Conservation (phyloP, 345 rosid species). For the Gossypium mustelinum region DNA sequence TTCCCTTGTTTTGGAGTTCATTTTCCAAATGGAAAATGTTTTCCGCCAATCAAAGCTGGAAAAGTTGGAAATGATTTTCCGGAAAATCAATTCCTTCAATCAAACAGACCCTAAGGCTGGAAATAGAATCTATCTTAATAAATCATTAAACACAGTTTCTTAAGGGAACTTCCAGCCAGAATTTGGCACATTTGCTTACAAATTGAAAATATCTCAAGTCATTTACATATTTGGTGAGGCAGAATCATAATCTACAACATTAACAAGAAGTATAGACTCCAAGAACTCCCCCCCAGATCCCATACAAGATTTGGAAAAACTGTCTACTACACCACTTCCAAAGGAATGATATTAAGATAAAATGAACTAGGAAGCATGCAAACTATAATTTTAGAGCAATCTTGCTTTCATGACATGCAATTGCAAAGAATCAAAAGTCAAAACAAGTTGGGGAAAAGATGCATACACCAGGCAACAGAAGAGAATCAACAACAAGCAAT, state of each 20-base stretch:
- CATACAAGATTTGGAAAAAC: neutral
- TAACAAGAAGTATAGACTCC: neutral
- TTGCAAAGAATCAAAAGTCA: neutral
- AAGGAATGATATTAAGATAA: neutral
- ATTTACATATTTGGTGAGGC: neutral
- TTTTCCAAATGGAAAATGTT: no score
- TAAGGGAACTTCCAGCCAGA: neutral
- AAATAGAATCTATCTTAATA: neutral
- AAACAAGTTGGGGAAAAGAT: constrained; percentile 9
- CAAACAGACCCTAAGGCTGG: neutral
- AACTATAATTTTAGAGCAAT: neutral
- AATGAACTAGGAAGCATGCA: neutral
- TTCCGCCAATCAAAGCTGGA: no score
- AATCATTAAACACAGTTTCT: neutral
- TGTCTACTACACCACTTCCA: neutral
- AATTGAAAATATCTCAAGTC: neutral
- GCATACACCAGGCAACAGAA: constrained; percentile 89
- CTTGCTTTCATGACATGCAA: neutral
- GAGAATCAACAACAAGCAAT: constrained; percentile 77
- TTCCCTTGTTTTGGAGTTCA: no score
- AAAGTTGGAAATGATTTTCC: no score
- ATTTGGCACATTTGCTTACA: neutral
- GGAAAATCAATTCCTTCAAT: no score
- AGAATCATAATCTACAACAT: neutral
- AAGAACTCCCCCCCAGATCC: neutral